A percentile compares a stretch with the other conserved stretches of the same genome.
Evolutionary conservation across 1,284 basidiomycete genomes (phyloP).

Genomic region (Fomes fomentarius): DNA sequence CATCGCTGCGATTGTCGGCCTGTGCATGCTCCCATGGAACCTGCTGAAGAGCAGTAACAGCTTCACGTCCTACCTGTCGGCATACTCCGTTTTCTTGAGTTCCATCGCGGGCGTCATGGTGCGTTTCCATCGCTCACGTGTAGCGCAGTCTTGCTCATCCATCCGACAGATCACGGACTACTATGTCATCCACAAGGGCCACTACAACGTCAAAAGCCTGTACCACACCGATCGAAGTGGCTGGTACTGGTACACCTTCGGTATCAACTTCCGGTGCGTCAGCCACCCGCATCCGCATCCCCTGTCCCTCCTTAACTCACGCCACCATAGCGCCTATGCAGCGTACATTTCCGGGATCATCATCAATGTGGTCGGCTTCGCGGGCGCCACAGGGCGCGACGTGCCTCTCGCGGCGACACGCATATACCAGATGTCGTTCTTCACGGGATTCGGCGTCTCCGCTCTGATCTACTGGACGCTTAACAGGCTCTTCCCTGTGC

Average conservation of each 20-base stretch:
- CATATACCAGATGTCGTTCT: slow-evolving; percentile 78
- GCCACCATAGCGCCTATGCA: slow-evolving; percentile 57
- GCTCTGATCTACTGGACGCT: slow-evolving; percentile 64
- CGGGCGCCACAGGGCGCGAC: slow-evolving; percentile 59
- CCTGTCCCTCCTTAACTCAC: slow-evolving; percentile 8
- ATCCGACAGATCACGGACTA: slow-evolving; percentile 72
- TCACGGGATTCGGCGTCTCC: slow-evolving; percentile 78
- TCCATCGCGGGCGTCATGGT: slow-evolving; percentile 86
- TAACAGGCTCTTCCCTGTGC: slow-evolving; percentile 61
- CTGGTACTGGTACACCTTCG: slow-evolving; percentile 80
- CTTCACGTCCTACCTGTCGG: slow-evolving; percentile 84
- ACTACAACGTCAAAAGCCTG: slow-evolving; percentile 73
- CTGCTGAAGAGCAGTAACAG: slow-evolving; percentile 75
- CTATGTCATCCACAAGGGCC: slow-evolving; percentile 76
- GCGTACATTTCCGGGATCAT: slow-evolving; percentile 79
- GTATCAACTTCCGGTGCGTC: slow-evolving; percentile 69
- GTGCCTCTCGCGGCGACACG: slow-evolving; percentile 69
- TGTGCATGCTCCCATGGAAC: slow-evolving; percentile 83
- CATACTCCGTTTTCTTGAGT: slow-evolving; percentile 82
- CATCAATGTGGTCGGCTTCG: slow-evolving; percentile 81
- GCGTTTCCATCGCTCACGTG: slow-evolving; percentile 8
- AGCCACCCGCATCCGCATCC: neutral
- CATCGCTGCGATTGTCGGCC: slow-evolving; percentile 74
- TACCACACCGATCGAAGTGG: slow-evolving; percentile 61
- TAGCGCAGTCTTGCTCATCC: neutral